A percentile compares a stretch with the other conserved stretches of the same genome.
Evolutionary conservation across 2,329 filamentous ascomycete genomes (phyloP).

Genomic region (Ophiocordyceps camponoti-floridani): DNA sequence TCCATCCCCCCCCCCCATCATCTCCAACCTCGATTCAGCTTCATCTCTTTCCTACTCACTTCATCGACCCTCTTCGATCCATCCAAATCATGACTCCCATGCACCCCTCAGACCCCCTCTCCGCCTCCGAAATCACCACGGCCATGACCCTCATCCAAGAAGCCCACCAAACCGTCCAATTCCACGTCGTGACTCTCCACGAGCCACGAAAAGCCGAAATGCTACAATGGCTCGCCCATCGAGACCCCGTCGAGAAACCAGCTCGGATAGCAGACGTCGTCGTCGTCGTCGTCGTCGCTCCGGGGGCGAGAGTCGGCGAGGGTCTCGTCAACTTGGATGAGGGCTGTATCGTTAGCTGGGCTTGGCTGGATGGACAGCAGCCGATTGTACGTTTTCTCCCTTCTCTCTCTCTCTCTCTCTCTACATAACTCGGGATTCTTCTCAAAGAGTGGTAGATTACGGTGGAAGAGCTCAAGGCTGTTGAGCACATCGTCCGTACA

Average conservation of each 20-base stretch:
- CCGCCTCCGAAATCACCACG: neutral
- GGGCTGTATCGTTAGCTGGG: conserved; percentile 6
- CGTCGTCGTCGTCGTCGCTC: conserved; percentile 25
- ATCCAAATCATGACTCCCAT: neutral
- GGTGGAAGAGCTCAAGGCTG: conserved; percentile 64
- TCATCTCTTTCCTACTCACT: neutral
- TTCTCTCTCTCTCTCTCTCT: too few species aligned
- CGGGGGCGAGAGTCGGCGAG: conserved; percentile 24
- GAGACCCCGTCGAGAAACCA: conserved; percentile 23
- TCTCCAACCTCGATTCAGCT: too few species aligned
- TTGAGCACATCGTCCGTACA: conserved; percentile 48
- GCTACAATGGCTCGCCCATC: conserved; percentile 39
- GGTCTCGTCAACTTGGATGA: conserved; percentile 28
- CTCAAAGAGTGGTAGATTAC: conserved; percentile 30
- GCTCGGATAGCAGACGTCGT: conserved; percentile 33
- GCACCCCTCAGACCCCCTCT: neutral
- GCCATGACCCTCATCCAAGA: conserved; percentile 21
- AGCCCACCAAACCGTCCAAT: conserved; percentile 11
- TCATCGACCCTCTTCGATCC: too few species aligned
- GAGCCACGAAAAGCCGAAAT: conserved; percentile 39
- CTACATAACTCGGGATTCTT: too few species aligned
- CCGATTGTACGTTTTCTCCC: neutral
- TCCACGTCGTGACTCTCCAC: conserved; percentile 49
- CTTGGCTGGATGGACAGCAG: neutral
- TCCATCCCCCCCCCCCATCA: too few species aligned